Base-by-base conservation (phyloP, 305 asterid genomes). In the Solanum aculeatissimum region DNA sequence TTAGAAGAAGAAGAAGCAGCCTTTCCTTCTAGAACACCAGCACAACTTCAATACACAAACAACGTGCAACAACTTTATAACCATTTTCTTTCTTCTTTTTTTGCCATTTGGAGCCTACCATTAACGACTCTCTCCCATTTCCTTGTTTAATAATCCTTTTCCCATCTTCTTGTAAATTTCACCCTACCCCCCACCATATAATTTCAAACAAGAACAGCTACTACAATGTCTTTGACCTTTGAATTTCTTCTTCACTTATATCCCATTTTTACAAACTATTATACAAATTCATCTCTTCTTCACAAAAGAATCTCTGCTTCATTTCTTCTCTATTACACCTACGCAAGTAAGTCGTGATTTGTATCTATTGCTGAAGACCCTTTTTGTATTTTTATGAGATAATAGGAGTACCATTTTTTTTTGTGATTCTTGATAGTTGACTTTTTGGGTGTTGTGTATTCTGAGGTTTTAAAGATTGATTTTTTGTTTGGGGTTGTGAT, bases 201-300 rank as follows among this genome's bases (percentile, higher is more conserved):
- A 19, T 51, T 77, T 77, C 65, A 18, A 77, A 77, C 82, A 29
- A 77, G 47, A 77, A 77, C 82, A 77, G 47, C 82, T 77, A 75
- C 86, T 40, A 91, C 55, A 71, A 86, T 90, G 91, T 75, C 80
- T 86, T 93, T 92, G 96, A 92, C 95, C 91, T 88, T 89, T 90
- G 93, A 90, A 90, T 86, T 83, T 69, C 40, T 69, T 79, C 43
- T 83, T 60, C 82, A 58, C 84, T 38, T 85, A 42, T 82, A 84
- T 84, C 21, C 75, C 47, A 42, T 11, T 32, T 77, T 27, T 71
- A n/a, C 42, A 10, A 32, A 68, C n/a, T 83, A 51, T 38, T 83
- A 42, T 35, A 35, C 40, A 35, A 35, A 35, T 35, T 35, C 40
- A 35, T 6, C 40, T 35, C 40, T 35, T 35, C 40, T 35, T 35